Conservation (phyloP, 306 rosid genomes). For the Myrica gale region DNA sequence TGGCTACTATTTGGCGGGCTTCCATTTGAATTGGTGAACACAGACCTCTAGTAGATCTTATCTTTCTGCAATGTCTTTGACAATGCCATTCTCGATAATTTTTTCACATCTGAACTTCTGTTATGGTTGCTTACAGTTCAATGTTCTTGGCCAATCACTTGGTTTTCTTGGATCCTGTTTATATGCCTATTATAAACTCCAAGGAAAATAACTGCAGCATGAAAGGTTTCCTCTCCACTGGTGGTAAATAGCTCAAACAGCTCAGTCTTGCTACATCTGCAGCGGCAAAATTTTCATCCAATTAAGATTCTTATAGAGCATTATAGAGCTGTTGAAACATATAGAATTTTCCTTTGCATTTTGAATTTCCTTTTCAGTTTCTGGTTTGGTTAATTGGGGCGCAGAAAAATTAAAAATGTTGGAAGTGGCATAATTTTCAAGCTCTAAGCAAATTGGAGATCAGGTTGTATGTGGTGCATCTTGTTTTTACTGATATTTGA, state of each 20-base stretch:
- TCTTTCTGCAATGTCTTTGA: neutral
- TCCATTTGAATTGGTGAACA: constrained; percentile 52
- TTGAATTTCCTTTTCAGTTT: neutral
- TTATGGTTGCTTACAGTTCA: constrained; percentile 37
- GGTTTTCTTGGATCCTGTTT: constrained; percentile 71
- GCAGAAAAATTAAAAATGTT: neutral
- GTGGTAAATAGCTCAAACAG: constrained; percentile 10
- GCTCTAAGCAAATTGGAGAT: neutral
- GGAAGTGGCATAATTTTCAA: neutral
- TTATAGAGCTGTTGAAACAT: neutral
- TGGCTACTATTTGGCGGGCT: constrained; percentile 63
- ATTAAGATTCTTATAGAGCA: neutral
- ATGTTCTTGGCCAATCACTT: constrained; percentile 66
- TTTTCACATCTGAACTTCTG: constrained; percentile 2
- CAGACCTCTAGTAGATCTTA: neutral
- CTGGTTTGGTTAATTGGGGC: neutral
- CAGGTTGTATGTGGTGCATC: neutral
- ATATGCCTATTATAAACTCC: constrained; percentile 66
- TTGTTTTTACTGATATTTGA: neutral
- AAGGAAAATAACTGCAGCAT: constrained; percentile 42
- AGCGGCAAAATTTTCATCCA: constrained; percentile 16
- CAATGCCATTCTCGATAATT: neutral
- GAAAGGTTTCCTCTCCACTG: constrained; percentile 6
- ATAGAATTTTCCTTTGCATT: neutral
- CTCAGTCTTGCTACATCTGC: constrained; percentile 17